Base-by-base conservation (phyloP, 768 basidiomycete genomes). In the Russula foetens region DNA sequence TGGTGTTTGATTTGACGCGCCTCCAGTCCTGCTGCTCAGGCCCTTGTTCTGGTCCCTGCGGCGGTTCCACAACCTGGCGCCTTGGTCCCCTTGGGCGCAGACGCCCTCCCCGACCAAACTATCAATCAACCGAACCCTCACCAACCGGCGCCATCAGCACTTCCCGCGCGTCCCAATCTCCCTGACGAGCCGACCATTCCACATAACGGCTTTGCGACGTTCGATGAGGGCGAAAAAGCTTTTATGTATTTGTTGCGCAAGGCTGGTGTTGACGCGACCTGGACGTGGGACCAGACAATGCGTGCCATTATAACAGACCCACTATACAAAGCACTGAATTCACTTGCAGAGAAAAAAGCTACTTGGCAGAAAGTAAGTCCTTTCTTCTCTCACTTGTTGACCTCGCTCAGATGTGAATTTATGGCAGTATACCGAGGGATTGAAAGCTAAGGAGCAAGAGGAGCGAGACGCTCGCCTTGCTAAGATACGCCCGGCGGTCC, bases 231-330 rank as follows among this genome's bases (percentile, higher is more conserved):
- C 23, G 94, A 97, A 72, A 90, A 90, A 69, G 97, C 95, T 14
- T 99, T 99, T 72, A 84, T 85, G 69, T 90, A 90, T 75, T 76
- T 99, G 58, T 74, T 99, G 67, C 81, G 87, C 67, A 92, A 92
- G 74, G 88, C 90, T 48, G 91, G 91, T 33, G 89, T 98, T 45
- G 91, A 92, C 73, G 85, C 88, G 47, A 86, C 81, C 64, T 98
- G 92, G 90, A 92, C 92, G 38, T 99, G 97, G 97, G 97, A 99
- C 72, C 86, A 91, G 75, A 93, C 94, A 54, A 97, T 98, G 91
- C 83, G 95, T 70, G 89, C 92, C 68, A 93, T 97, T 73, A 96
- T 99, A 74, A 98, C 93, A 67, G 96, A 98, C 77, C 96, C 97
- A 46, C 74, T 97, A 65, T 99, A 98, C 76, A 95, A 92, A 76